Percentiles rank a stretch among this genome's conserved stretches.
These are phyloP conservation scores for Kingdonia uniflora DNA, from an alignment of 164 flowering plant species.

Conservation along the genomic window DNA sequence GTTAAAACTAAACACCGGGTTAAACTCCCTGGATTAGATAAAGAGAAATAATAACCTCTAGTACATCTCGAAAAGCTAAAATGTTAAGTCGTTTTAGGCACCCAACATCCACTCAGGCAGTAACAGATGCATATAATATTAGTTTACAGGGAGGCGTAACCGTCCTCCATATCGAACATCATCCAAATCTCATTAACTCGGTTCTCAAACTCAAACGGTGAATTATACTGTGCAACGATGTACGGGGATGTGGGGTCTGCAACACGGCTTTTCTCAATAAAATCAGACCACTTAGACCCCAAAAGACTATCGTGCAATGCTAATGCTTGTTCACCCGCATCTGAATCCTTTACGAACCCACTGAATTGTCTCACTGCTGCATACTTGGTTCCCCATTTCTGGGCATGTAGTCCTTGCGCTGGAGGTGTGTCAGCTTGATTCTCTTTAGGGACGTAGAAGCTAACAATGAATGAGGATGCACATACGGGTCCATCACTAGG, in stretches of 20 bases:
- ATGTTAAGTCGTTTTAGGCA: no score
- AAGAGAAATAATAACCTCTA: no score
- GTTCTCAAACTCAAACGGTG: conserved; percentile 64
- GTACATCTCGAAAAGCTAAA: no score
- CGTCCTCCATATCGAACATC: conserved; percentile 38
- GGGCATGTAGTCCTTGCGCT: conserved; percentile 52
- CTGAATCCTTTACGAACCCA: conserved; percentile 55
- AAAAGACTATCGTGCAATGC: conserved; percentile 46
- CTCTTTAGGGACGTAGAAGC: conserved; percentile 69
- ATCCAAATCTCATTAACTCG: conserved; percentile 94
- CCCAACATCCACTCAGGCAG: no score
- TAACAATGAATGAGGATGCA: conserved; percentile 55
- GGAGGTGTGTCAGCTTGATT: conserved; percentile 77
- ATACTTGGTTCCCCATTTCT: conserved; percentile 47
- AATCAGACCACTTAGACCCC: conserved; percentile 47
- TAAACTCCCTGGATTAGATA: no score
- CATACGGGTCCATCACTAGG: conserved; percentile 91
- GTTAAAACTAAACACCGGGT: no score
- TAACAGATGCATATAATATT: no score
- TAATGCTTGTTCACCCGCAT: conserved; percentile 61
- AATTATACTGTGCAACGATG: conserved; percentile 79
- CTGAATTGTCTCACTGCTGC: conserved; percentile 73
- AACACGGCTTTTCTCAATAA: conserved; percentile 31
- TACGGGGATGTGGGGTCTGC: conserved; percentile 28
- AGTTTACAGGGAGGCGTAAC: neutral